Evolutionary conservation across 2,329 filamentous ascomycete species (phyloP).

Genomic region (Endoconidiophora polonica): DNA sequence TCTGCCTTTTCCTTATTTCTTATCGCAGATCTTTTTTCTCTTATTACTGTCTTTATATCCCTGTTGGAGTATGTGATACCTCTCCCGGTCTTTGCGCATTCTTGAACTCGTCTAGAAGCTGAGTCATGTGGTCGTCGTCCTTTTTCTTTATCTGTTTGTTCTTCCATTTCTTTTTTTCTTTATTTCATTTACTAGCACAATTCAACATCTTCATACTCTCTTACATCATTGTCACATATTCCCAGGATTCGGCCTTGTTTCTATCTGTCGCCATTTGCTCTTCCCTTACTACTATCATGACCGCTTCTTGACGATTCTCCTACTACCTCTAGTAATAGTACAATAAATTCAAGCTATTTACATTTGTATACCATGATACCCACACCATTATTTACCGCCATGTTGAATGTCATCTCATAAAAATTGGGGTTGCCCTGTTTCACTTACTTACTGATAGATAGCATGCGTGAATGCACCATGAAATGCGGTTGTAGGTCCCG

Average conservation of each 20-base stretch:
- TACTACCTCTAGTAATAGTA: no score
- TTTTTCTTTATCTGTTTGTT: background rate
- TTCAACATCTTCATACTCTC: background rate
- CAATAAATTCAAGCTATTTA: no score
- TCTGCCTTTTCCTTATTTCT: background rate
- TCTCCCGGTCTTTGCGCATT: background rate
- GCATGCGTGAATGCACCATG: no score
- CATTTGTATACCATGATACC: no score
- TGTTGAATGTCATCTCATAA: no score
- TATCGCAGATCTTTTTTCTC: background rate
- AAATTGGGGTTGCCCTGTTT: no score
- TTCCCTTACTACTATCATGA: background rate
- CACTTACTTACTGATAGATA: no score
- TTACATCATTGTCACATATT: background rate
- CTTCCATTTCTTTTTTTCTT: background rate
- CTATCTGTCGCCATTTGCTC: background rate
- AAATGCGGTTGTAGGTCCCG: no score
- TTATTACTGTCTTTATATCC: background rate
- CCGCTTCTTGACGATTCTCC: no score
- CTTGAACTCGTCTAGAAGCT: no score
- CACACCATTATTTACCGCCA: no score
- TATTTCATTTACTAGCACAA: background rate
- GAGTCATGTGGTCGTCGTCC: no score
- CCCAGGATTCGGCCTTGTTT: background rate
- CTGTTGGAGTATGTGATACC: constrained; percentile 4